Evolutionary conservation across 257 asterid species (phyloP), one percentile per base, ranked within the genome.

Genomic region (Buddleja alternifolia): DNA sequence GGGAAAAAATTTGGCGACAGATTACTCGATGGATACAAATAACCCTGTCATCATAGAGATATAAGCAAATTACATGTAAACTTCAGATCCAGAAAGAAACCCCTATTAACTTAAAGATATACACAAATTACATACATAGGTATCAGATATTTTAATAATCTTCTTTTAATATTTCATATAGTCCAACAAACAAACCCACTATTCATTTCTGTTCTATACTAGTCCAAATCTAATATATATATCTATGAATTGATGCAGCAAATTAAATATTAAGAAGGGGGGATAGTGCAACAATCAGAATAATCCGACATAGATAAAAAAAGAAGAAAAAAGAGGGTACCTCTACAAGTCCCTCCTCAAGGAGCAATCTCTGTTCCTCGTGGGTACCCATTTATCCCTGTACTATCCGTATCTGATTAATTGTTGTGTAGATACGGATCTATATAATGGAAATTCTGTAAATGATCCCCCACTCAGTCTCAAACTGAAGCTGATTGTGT

Each of bases 261-360:
- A 63, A 24, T 34, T 4, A 29, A 59, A 70, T 10, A 39, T 29
- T 3, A 59, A 15, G 51, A 32, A 21, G 24, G 63, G 41, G 52
- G 23, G 8, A 25, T 6, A 41, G n/a, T 16, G 24, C 69, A 57
- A n/a, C 25, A 40, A 72, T 10, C 60, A 5, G 44, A 46, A 17
- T 23, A 47, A 32, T 32, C 37, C 19, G 6, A 45, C n/a, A 17
- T 1, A 32, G 20, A 14, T 40, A n/a, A n/a, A 24, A 1, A 70
- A 19, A 19, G 4, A 34, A 12, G n/a, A 50, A 66, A 59, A 14
- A 47, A 16, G 6, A n/a, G 70, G 17, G 52, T 32, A 86, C 96
- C 97, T 87, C 78, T 24, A 65, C 63, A 46, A 73, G 60, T 55
- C 84, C 90, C 32, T 85, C 90, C 73, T 91, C 93, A 8, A 89